Evolutionary conservation across 2,329 filamentous ascomycete species (phyloP).

Genomic region (Colletotrichum magnum): DNA sequence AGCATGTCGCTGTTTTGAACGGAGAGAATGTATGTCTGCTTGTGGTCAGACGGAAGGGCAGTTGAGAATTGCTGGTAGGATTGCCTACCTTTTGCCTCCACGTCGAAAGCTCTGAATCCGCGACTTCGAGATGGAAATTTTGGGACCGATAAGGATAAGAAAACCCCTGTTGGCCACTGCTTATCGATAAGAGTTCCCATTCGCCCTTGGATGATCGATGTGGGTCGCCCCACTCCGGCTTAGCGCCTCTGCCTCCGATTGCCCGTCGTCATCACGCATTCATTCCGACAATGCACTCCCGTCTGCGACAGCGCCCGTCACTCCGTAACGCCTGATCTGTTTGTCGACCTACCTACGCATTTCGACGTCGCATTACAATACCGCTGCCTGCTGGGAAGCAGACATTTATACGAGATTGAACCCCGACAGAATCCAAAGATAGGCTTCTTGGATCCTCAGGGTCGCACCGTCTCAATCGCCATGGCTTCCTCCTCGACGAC

Average conservation of each 20-base stretch:
- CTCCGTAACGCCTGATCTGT: background rate
- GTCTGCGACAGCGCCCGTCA: constrained; percentile 36
- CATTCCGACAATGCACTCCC: constrained; percentile 4
- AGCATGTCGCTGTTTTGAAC: constrained; percentile 6
- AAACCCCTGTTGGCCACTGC: background rate
- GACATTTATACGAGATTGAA: background rate
- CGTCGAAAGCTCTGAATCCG: constrained; percentile 14
- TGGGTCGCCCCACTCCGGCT: constrained; percentile 26
- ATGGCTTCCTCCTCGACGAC: constrained; percentile 82
- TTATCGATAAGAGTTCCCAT: constrained; percentile 23
- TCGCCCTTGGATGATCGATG: background rate
- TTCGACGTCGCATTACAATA: constrained; percentile 17
- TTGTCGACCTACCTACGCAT: constrained; percentile 23
- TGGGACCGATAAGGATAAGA: constrained; percentile 33
- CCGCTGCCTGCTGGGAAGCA: constrained; percentile 14
- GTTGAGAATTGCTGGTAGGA: background rate
- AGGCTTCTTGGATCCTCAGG: constrained; percentile 18
- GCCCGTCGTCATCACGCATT: constrained; percentile 40
- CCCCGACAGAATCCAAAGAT: constrained; percentile 17
- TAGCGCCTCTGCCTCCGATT: constrained; percentile 38
- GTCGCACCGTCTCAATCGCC: constrained; percentile 42
- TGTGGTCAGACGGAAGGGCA: background rate
- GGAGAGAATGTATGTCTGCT: background rate
- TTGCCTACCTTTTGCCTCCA: constrained; percentile 22
- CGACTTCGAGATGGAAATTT: constrained; percentile 29